Conservation (phyloP, 2,329 filamentous ascomycete genomes). For the Chaetomium sp. region DNA sequence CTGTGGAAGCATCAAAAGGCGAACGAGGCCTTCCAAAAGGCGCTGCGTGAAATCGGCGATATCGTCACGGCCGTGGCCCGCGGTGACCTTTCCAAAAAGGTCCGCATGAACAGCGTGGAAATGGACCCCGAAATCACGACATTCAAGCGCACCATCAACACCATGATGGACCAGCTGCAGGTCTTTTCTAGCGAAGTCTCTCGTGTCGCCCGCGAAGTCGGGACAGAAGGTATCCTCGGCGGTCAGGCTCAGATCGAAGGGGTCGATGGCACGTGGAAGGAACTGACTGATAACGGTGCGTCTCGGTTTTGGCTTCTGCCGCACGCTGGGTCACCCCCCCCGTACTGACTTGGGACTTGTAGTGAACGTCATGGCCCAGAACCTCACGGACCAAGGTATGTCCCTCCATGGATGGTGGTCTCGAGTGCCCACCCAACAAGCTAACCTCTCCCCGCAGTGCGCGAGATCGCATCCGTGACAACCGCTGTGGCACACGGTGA, state of each 20-base stretch:
- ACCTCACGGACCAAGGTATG: constrained; percentile 72
- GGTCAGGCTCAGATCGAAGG: constrained; percentile 92
- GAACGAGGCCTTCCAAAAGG: constrained; percentile 98
- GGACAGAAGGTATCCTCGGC: constrained; percentile 90
- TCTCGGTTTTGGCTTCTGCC: constrained; percentile 1
- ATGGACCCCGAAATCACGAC: constrained; percentile 98
- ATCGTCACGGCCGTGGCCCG: constrained; percentile 96
- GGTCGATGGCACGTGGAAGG: constrained; percentile 96
- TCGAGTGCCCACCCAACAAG: neutral
- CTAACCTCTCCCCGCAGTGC: constrained; percentile 52
- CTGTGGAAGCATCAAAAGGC: constrained; percentile 97
- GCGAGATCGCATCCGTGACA: constrained; percentile 82
- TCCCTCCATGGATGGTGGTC: constrained; percentile 3
- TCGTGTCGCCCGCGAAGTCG: constrained; percentile 90
- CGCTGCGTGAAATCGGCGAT: constrained; percentile 91
- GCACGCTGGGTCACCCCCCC: neutral
- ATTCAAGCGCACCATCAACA: constrained; percentile 98
- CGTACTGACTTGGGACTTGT: constrained; percentile 34
- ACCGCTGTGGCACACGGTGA: constrained; percentile 83
- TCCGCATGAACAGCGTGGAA: constrained; percentile 91
- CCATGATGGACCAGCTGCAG: constrained; percentile 98
- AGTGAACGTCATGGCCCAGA: constrained; percentile 85
- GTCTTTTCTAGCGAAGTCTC: constrained; percentile 97
- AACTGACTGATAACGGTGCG: constrained; percentile 82
- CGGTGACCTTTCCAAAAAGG: constrained; percentile 94